Evolutionary conservation across 1,284 basidiomycete genomes (phyloP).

Genomic region (Apiotrichum veenhuisii): DNA sequence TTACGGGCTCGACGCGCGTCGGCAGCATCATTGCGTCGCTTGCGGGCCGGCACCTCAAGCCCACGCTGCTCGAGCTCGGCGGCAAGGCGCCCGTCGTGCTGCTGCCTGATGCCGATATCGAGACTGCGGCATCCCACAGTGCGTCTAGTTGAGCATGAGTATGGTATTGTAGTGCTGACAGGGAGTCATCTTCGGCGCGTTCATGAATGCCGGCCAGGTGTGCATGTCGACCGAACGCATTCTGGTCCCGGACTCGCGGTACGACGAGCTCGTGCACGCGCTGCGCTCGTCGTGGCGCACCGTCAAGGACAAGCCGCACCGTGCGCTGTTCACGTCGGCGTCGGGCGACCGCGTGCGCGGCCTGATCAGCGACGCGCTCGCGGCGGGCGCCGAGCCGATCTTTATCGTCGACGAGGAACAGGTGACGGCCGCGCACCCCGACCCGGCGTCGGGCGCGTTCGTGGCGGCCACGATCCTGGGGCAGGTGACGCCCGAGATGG

Average conservation of each 20-base stretch:
- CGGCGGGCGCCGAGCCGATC: conserved; percentile 53
- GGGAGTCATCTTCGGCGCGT: conserved; percentile 58
- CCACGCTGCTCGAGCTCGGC: conserved; percentile 49
- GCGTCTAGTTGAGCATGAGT: background rate
- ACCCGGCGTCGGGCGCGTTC: conserved; percentile 51
- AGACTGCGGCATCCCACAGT: conserved; percentile 53
- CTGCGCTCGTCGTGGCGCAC: conserved; percentile 21
- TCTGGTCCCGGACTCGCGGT: conserved; percentile 52
- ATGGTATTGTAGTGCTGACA: conserved; percentile 19
- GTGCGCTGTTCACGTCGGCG: conserved; percentile 54
- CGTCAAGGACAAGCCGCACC: conserved; percentile 31
- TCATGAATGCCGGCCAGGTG: conserved; percentile 63
- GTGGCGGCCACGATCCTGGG: conserved; percentile 59
- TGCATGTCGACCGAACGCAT: conserved; percentile 70
- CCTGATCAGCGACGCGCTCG: conserved; percentile 56
- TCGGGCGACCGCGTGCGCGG: conserved; percentile 56
- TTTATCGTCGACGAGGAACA: conserved; percentile 10
- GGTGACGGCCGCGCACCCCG: background rate
- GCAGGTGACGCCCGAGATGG: conserved; percentile 56
- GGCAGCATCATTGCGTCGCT: conserved; percentile 42
- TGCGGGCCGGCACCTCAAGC: conserved; percentile 51
- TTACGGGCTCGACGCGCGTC: conserved; percentile 52
- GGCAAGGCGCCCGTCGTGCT: conserved; percentile 54
- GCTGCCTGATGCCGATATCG: conserved; percentile 61
- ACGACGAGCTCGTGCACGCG: conserved; percentile 50